A percentile compares a stretch with the other conserved stretches of the same genome.
Evolutionary conservation across 345 rosid genomes (phyloP).

Genomic region (Eucalyptus polyanthemos): DNA sequence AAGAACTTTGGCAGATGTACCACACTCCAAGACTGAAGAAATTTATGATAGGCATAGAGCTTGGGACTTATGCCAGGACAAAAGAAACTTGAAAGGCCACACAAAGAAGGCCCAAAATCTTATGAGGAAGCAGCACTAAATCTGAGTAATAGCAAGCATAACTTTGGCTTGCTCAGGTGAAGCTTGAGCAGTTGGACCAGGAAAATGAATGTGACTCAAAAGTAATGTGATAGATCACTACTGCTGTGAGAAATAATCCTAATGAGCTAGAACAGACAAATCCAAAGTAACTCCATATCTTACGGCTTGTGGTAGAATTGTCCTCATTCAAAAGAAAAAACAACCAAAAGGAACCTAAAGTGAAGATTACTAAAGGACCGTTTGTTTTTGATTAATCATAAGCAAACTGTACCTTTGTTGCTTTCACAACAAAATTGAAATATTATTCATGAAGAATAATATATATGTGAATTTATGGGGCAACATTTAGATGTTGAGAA

Average conservation of each 20-base stretch:
- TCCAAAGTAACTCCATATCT: neutral
- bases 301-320: neutral
- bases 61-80: neutral
- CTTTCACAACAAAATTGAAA: neutral
- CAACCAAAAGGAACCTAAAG: neutral
- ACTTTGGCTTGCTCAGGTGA: neutral
- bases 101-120: neutral
- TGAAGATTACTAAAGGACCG: neutral
- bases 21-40: neutral
- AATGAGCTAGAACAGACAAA: neutral
- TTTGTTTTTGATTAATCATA: neutral
- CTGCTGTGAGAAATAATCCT: neutral
- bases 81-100: neutral
- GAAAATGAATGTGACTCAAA: neutral
- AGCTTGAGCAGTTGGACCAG: neutral
- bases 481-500: neutral
- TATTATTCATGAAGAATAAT: neutral
- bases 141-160: neutral
- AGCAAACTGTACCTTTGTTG: neutral
- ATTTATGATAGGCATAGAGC: neutral
- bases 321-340: neutral
- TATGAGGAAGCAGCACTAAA: neutral
- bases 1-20: neutral
- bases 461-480: neutral
- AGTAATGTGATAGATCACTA: neutral